phyloP scores from a whole-genome alignment of 768 basidiomycete species.

The Holtermannia corniformis region DNA sequence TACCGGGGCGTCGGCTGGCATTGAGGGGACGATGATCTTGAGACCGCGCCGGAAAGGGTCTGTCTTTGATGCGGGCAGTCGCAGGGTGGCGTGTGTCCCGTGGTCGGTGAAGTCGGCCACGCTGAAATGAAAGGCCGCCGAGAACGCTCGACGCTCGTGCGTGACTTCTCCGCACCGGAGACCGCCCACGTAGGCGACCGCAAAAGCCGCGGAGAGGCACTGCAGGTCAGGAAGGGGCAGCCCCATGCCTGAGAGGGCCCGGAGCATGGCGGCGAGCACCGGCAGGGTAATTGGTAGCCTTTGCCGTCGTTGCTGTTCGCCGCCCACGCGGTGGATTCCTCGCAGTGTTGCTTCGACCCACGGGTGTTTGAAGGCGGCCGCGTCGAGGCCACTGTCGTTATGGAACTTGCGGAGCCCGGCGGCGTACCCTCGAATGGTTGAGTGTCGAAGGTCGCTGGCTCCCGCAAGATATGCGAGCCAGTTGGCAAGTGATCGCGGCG shows the following conservation, averaged over 20 bases:
- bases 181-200: constrained; percentile 22
- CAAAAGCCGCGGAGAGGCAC: constrained; percentile 15
- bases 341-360: constrained; percentile 35
- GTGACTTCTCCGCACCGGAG: constrained; percentile 33
- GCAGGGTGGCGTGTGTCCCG: constrained; percentile 10
- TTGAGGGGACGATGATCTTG: constrained; percentile 26
- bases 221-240: background rate
- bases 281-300: constrained; percentile 33
- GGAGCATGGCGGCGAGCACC: constrained; percentile 15
- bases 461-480: too few relatives aligned
- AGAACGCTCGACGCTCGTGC: too few relatives aligned
- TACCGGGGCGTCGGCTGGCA: constrained; percentile 13
- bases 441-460: too few relatives aligned
- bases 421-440: constrained; percentile 38
- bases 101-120: constrained; percentile 37
- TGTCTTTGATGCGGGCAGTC: constrained; percentile 42
- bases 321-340: constrained; percentile 40
- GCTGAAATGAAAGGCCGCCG: constrained; percentile 17
- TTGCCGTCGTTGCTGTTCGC: constrained; percentile 29
- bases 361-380: constrained; percentile 29
- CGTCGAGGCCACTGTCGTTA: constrained; percentile 36
- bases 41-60: constrained; percentile 41
- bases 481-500: too few relatives aligned
- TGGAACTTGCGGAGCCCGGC: constrained; percentile 30
- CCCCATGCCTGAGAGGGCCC: background rate